Base-by-base conservation (phyloP, 495 filamentous ascomycete species). In the Hypomontagnella submonticulosa region DNA sequence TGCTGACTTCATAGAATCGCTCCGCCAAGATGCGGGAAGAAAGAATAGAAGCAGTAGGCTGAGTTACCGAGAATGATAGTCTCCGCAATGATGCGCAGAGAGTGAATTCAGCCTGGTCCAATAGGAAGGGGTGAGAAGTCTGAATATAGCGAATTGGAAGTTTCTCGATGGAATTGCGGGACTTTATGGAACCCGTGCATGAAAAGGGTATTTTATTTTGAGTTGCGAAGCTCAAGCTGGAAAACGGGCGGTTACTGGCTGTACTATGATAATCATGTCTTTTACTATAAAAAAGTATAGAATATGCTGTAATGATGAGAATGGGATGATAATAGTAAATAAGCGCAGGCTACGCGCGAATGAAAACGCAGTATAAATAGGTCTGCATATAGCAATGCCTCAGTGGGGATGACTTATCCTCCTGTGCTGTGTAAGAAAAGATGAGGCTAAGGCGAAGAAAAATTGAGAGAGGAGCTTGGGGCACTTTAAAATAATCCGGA, bases 51-150 rank as follows among this genome's bases (percentile, higher is more conserved):
- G 30, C 15, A 54, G 49, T 20, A 55, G 51, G 55, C 40, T 43
- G 13, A 48, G 36, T 19, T 44, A 18, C 15, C 12, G 36, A 46
- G 37, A 23, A 48, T 40, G 44, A 42, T 55, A 27, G 38, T 47
- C 59, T 63, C 66, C 66, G 66, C 66, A 69, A 69, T 69, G 66
- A 63, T 63, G 60, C 38, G 66, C 66, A 69, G 59, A 52, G 9
- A 46, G 13, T 33, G 59, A 56, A 60, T 56, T 63, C 54, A 69
- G 42, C 50, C 42, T 50, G 30, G 37, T 11, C 66, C 66, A 69
- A 69, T 68, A 30, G 44, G 32, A 51, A 44, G 27, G 34, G 30
- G 23, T 27, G 12, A 50, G 34, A 13, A 9, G 50, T 49, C 36
- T 49, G 60, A 63, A 69, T 60, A 63, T 52, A 62, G 48, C 40